Conservation (phyloP, 2,329 filamentous ascomycete genomes). For the Trichophyton schoenleinii region DNA sequence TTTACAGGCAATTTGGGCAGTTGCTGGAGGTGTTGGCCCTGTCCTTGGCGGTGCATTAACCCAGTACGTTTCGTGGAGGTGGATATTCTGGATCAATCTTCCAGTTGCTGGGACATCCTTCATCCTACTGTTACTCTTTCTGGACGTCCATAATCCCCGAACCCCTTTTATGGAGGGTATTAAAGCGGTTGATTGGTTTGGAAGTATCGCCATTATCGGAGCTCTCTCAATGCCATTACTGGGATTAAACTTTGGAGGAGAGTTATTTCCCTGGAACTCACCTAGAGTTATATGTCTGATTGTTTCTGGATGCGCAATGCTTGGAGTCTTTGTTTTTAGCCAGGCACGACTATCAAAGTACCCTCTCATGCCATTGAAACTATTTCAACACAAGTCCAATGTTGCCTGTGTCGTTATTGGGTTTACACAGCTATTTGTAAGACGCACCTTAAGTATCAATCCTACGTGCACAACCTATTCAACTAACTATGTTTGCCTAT, state of each 20-base stretch:
- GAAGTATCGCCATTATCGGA: constrained; percentile 47
- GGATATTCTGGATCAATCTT: constrained; percentile 45
- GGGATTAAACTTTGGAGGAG: constrained; percentile 71
- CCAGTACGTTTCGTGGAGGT: constrained; percentile 37
- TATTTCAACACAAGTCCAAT: constrained; percentile 57
- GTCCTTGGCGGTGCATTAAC: constrained; percentile 42
- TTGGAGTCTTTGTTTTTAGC: constrained; percentile 55
- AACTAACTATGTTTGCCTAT: neutral
- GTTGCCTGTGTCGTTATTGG: constrained; percentile 51
- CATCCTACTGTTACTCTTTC: constrained; percentile 38
- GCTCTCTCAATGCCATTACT: constrained; percentile 80
- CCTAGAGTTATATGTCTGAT: constrained; percentile 64
- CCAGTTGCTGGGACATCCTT: constrained; percentile 40
- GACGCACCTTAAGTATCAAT: constrained; percentile 41
- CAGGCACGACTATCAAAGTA: constrained; percentile 60
- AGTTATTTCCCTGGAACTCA: constrained; percentile 61
- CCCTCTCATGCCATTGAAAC: constrained; percentile 59
- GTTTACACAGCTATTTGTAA: constrained; percentile 62
- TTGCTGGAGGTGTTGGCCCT: constrained; percentile 42
- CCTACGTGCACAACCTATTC: no score
- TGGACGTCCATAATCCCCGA: constrained; percentile 44
- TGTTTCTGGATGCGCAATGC: constrained; percentile 54
- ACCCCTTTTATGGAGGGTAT: constrained; percentile 40
- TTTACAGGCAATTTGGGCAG: constrained; percentile 42
- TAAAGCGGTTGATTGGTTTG: constrained; percentile 43